phyloP scores from a whole-genome alignment of 2,329 filamentous ascomycete species.

The Aspergillus melleus region DNA sequence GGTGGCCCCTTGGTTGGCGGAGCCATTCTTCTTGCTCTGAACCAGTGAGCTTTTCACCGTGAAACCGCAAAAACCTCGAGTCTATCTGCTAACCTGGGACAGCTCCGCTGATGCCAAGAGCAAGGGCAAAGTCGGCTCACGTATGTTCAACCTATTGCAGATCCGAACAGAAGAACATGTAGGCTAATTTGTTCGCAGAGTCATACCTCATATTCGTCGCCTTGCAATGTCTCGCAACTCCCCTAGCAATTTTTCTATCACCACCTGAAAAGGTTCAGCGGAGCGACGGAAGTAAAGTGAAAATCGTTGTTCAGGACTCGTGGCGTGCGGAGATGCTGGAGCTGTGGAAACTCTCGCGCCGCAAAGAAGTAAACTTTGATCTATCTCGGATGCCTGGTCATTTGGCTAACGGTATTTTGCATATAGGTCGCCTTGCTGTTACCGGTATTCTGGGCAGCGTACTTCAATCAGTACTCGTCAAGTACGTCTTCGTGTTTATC shows the following conservation, averaged over 20 bases:
- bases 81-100: slow-evolving; percentile 1
- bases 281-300: slow-evolving; percentile 41
- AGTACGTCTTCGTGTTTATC: slow-evolving; percentile 16
- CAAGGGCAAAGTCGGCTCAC: slow-evolving; percentile 25
- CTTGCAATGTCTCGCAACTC: slow-evolving; percentile 38
- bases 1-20: slow-evolving; percentile 52
- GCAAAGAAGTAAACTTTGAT: slow-evolving; percentile 19
- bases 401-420: slow-evolving; percentile 1
- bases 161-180: neutral
- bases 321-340: slow-evolving; percentile 43
- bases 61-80: too few relatives aligned
- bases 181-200: slow-evolving; percentile 15
- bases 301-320: slow-evolving; percentile 37
- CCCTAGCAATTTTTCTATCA: slow-evolving; percentile 41
- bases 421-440: slow-evolving; percentile 40
- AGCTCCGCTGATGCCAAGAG: slow-evolving; percentile 18
- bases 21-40: slow-evolving; percentile 49
- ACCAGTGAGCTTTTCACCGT: slow-evolving; percentile 27
- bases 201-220: slow-evolving; percentile 48
- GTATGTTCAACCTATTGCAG: slow-evolving; percentile 11
- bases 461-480: slow-evolving; percentile 48
- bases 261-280: slow-evolving; percentile 46
- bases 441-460: slow-evolving; percentile 47
- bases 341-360: slow-evolving; percentile 30
- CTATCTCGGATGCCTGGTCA: slow-evolving; percentile 14